Evolutionary conservation across 768 basidiomycete species (phyloP), one percentile per base, ranked within the genome.

Genomic region (Kwoniella sp.): DNA sequence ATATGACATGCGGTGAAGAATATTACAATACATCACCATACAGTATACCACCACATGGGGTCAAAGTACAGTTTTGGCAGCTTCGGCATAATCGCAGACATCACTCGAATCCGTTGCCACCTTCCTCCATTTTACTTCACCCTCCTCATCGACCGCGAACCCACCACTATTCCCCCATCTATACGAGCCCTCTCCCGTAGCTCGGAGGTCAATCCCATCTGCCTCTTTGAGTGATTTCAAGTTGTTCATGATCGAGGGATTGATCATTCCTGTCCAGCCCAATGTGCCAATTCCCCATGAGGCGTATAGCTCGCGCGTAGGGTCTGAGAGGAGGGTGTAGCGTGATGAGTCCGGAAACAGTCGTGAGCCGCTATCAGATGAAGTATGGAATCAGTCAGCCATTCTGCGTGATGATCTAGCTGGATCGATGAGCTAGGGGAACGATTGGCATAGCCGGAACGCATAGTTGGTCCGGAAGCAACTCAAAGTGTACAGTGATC

Each of bases 141-240:
- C 50, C 29, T 60, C 13, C 13, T 15, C 7, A 15, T 51, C 49
- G 6, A 60, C 36, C 15, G 58, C 58, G 37, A 60, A 60, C 10
- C 58, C 58, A n/a, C 58, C 58, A 8, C 48, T 50, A 15, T 60
- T 60, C 50, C 50, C 48, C 58, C 58, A 60, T 29, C 58, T 51
- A 21, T 52, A 60, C n/a, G 58, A 60, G 10, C 58, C 58, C 0
- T 21, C 24, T 0, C 58, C 58, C 2, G 58, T 60, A 5, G 33
- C 2, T 26, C 58, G n/a, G 9, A 60, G 19, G 44, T 60, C 58
- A 7, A 60, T 60, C 33, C 29, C 29, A 44, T 60, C 58, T 8
- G 12, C 17, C 15, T 36, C 27, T 26, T 60, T 60, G 0, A 60
- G 37, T 10, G 49, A 6, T n/a, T 60, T 60, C n/a, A 60, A 15